Evolutionary conservation across 768 basidiomycete species (phyloP).

Genomic region (Mycena metata): DNA sequence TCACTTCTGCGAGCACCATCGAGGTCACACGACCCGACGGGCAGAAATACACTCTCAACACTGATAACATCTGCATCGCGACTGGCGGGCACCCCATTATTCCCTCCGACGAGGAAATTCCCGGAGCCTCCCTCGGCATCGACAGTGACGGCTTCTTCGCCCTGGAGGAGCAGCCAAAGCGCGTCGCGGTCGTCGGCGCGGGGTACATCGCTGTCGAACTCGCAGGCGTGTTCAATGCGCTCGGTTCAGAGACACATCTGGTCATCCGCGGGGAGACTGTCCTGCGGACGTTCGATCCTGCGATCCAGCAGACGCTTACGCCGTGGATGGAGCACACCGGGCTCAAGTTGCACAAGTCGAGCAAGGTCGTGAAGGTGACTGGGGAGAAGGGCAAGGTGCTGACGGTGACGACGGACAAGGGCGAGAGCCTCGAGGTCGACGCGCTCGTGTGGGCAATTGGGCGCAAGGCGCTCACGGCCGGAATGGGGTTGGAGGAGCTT

Average conservation of each 20-base stretch:
- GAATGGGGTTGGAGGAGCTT: conserved; percentile 81
- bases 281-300: conserved; percentile 92
- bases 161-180: conserved; percentile 89
- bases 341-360: conserved; percentile 86
- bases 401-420: conserved; percentile 81
- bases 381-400: conserved; percentile 79
- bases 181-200: conserved; percentile 95
- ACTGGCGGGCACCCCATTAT: conserved; percentile 88
- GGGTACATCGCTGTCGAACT: conserved; percentile 99
- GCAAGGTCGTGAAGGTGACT: conserved; percentile 81
- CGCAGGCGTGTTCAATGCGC: conserved; percentile 91
- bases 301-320: conserved; percentile 85
- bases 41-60: conserved; percentile 75
- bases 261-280: conserved; percentile 92
- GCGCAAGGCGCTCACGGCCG: conserved; percentile 82
- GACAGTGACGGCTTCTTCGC: conserved; percentile 98
- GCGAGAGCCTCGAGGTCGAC: conserved; percentile 88
- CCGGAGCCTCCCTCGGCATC: conserved; percentile 92
- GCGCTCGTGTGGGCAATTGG: conserved; percentile 95
- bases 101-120: conserved; percentile 84
- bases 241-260: conserved; percentile 93
- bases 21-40: conserved; percentile 81
- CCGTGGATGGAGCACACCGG: conserved; percentile 96
- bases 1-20: conserved; percentile 77
- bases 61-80: conserved; percentile 86